phyloP scores from a whole-genome alignment of 2,329 filamentous ascomycete species.

The Rugonectria rugulosa region DNA sequence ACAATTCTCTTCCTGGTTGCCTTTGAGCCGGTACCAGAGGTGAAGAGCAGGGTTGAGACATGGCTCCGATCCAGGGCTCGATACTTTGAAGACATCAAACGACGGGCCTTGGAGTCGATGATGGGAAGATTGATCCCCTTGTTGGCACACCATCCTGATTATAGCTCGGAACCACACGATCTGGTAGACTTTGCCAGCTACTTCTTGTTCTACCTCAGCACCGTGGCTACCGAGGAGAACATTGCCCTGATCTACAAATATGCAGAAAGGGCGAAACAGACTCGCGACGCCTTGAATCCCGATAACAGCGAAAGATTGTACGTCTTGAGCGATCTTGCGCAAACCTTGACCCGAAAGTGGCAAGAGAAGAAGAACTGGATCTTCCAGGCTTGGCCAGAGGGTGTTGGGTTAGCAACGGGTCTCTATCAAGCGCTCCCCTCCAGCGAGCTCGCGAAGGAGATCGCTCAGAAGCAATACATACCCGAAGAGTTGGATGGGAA shows the following conservation, averaged over 20 bases:
- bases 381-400: constrained; percentile 82
- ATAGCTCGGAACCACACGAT: constrained; percentile 70
- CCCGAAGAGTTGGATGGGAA: constrained; percentile 78
- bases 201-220: constrained; percentile 85
- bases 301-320: constrained; percentile 78
- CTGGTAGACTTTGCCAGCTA: constrained; percentile 86
- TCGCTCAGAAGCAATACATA: constrained; percentile 85
- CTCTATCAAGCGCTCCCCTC: constrained; percentile 79
- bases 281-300: constrained; percentile 77
- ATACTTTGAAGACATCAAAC: constrained; percentile 65
- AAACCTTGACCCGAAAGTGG: constrained; percentile 82
- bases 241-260: constrained; percentile 90
- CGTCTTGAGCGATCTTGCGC: constrained; percentile 85
- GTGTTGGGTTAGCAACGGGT: constrained; percentile 80
- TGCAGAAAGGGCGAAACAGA: constrained; percentile 91
- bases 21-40: constrained; percentile 80
- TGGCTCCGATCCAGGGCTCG: constrained; percentile 87
- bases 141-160: constrained; percentile 94
- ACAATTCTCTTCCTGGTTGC: constrained; percentile 89
- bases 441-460: constrained; percentile 81
- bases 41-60: constrained; percentile 79
- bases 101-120: constrained; percentile 77
- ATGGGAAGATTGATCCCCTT: constrained; percentile 86
- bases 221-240: constrained; percentile 86
- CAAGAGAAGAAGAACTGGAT: constrained; percentile 87